phyloP scores from a whole-genome alignment of 2,329 filamentous ascomycete genomes.

The Ascochyta clinopodiicola region DNA sequence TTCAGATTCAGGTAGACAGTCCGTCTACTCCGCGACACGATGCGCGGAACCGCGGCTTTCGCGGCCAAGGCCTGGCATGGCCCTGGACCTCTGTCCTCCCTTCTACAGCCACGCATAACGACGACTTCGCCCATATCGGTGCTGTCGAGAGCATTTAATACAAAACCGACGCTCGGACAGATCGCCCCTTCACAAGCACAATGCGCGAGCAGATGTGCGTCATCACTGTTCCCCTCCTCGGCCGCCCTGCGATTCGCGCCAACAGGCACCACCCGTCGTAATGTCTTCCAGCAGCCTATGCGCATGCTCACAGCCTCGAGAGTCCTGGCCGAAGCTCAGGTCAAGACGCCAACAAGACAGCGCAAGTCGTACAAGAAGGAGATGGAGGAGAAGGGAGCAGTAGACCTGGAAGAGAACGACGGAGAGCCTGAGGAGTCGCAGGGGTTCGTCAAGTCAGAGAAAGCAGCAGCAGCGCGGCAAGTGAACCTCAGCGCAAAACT shows the following conservation, averaged over 20 bases:
- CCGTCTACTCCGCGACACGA: conserved; percentile 35
- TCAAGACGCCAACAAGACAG: conserved; percentile 22
- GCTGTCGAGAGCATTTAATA: conserved; percentile 23
- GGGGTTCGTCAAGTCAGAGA: conserved; percentile 77
- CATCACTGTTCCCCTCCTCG: conserved; percentile 22
- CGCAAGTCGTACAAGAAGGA: conserved; percentile 49
- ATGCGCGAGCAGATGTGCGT: conserved; percentile 12
- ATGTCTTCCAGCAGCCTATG: conserved; percentile 33
- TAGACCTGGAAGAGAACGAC: conserved; percentile 49
- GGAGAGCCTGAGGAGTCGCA: conserved; percentile 64
- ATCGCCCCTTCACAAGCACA: not conserved
- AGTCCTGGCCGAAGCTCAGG: conserved; percentile 33
- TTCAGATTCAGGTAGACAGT: conserved; percentile 30
- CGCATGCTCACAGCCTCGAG: conserved; percentile 40
- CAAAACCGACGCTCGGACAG: conserved; percentile 11
- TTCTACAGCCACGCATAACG: conserved; percentile 38
- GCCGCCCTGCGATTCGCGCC: conserved; percentile 22
- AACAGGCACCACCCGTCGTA: conserved; percentile 31
- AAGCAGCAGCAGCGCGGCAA: conserved; percentile 83
- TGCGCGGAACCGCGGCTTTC: conserved; percentile 43
- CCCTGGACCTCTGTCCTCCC: conserved; percentile 42
- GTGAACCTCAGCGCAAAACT: conserved; percentile 88
- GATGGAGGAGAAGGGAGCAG: conserved; percentile 45
- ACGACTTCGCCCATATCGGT: conserved; percentile 20
- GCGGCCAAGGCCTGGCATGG: conserved; percentile 45